Evolutionary conservation across 2,329 filamentous ascomycete genomes (phyloP), one percentile per base, ranked within the genome.

Genomic region (Arachnomyces sp.): DNA sequence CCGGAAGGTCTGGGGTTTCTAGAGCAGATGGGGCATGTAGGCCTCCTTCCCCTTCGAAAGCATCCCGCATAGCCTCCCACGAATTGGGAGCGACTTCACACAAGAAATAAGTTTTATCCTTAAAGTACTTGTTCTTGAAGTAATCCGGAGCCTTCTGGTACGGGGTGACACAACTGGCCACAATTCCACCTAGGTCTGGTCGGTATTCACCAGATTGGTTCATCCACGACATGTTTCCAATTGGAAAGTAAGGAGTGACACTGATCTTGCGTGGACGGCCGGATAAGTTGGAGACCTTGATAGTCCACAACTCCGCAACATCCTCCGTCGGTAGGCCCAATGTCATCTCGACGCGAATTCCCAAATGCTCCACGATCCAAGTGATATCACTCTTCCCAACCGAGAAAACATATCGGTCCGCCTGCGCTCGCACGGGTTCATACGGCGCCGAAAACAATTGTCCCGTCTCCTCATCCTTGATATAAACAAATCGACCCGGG

Each of bases 211-310:
- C 73, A 25, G 71, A 71, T 52, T 76, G 74, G 52, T 75, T 77
- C 73, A 77, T 77, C 73, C 73, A 77, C 11, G 73, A 76, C 71
- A 75, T 76, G 57, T 74, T 75, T n/a, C 73, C 73, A 39, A 76
- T 65, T 28, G 72, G 68, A 55, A 77, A 77, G 49, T 76, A 76
- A 0, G 74, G 73, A 43, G 73, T 75, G 20, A 76, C 56, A 52
- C 71, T 72, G 45, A 76, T 53, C 34, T 62, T 67, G 11, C 73
- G 65, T 4, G 25, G 12, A 13, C 34, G 15, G 14, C 25, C 34
- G 5, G 34, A 36, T 6, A 71, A 38, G 47, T 77, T 77, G 12
- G 65, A 70, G 17, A 76, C 68, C 38, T 63, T 66, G 42, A 77
- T 58, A 14, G 64, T 70, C 74, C 74, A 77, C 15, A 77, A 60